Evolutionary conservation across 2,329 filamentous ascomycete genomes (phyloP), one percentile per base, ranked within the genome.

Genomic region (Microdochium trichocladiopsis): DNA sequence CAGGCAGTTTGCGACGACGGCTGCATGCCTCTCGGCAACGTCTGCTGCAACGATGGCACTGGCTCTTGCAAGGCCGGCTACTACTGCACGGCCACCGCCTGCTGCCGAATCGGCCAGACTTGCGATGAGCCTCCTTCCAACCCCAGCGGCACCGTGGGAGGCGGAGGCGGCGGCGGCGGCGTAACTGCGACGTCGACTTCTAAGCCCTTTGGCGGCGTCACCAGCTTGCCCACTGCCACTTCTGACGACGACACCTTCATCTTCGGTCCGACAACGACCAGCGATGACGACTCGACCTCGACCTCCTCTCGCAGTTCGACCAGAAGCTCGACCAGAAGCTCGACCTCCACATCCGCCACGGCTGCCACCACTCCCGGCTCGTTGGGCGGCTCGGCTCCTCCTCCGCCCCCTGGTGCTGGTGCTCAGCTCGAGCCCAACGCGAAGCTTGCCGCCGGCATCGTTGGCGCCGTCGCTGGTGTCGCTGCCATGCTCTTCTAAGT

Each of bases 61-160:
- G 25, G 47, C 47, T 25, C 47, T 12, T 48, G 47, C 47, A 25
- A 48, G 23, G 11, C 47, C 23, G 47, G 47, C 47, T 25, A 25
- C 47, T 48, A 48, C 23, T 48, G 47, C 47, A 48, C 47, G 47
- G 47, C 47, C 12, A 25, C 47, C 3, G 60, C 58, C 3, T 69
- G 66, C 58, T 69, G 66, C 52, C 60, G 60, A 12, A 52, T 56
- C 4, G 66, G 66, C 1, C 51, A 56, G 23, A 47, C 47, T 23
- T 68, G 66, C 56, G 51, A 51, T 36, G 66, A 63, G 8, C 52
- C 53, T 2, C 64, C 62, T 4, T 3, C 8, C 47, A 11, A 24
- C 16, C 21, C 21, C 18, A 12, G 6, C 43, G 21, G 4, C 43
- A 24, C 43, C 43, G 4, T 18, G 21, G 21, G n/a, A n/a, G n/a